phyloP scores from a whole-genome alignment of 345 rosid genomes.

The Eucalyptus pumila region DNA sequence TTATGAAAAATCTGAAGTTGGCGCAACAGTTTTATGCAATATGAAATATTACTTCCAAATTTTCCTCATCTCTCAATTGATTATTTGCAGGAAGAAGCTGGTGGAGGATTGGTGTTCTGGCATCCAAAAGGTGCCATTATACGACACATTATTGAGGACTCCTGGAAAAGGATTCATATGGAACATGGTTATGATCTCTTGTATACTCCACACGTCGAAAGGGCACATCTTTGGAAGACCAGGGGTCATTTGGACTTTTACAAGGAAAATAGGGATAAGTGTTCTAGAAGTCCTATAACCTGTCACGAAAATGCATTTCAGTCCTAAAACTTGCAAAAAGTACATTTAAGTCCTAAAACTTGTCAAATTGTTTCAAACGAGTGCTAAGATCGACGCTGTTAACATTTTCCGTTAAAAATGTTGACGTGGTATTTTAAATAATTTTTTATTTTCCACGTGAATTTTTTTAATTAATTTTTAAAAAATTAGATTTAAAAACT shows the following conservation, averaged over 20 bases:
- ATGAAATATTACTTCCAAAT: background rate
- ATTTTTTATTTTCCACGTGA: too few species aligned
- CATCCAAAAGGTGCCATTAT: constrained; percentile 92
- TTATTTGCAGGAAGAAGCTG: constrained; percentile 74
- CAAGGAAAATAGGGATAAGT: constrained; percentile 79
- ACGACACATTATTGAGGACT: constrained; percentile 79
- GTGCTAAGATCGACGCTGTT: too few species aligned
- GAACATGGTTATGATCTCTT: constrained; percentile 70
- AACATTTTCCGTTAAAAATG: too few species aligned
- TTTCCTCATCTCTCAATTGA: background rate
- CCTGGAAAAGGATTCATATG: constrained; percentile 72
- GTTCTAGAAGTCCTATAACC: too few species aligned
- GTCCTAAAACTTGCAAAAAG: too few species aligned
- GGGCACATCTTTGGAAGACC: constrained; percentile 90
- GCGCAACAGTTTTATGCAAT: background rate
- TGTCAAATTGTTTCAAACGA: too few species aligned
- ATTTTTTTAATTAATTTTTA: too few species aligned
- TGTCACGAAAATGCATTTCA: too few species aligned
- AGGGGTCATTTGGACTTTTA: constrained; percentile 97
- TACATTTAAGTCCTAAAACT: too few species aligned
- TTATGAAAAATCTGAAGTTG: background rate
- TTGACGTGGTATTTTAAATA: too few species aligned
- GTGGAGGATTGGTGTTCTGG: constrained; percentile 98
- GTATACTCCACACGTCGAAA: constrained; percentile 89
- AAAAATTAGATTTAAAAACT: too few species aligned